Evolutionary conservation across 2,329 filamentous ascomycete species (phyloP), one percentile per base, ranked within the genome.

Genomic region (Phialophora macrospora): DNA sequence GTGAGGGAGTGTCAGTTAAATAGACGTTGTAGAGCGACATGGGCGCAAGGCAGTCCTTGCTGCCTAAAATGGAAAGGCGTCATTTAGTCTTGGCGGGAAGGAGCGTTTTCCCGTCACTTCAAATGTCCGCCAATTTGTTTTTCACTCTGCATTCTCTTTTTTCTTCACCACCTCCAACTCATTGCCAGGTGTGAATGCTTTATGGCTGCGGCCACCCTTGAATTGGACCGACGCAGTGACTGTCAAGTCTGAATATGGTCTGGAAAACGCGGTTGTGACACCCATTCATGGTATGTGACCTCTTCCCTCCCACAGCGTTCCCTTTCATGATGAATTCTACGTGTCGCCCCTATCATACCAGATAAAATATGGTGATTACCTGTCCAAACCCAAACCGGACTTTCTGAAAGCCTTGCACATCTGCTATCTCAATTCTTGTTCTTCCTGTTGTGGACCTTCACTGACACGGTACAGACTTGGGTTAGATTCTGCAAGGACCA

Each of bases 321-420:
- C 54, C 38, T 68, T 74, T 70, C 71, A 81, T 84, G 84, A 87
- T 86, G 84, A 86, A 82, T 79, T 71, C 79, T 77, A 51, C 78
- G 82, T 86, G 84, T 87, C 84, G 84, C 84, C 84, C 84, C 84
- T 86, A 86, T 86, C 84, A 80, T 79, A 86, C 83, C 76, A 11
- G 52, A 55, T 55, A 79, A 65, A 60, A 48, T 72, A 75, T 86
- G 84, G 83, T 85, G 84, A 86, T 81, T 82, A 84, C 83, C 82
- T 83, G 84, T 86, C 83, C 80, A 76, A 64, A 81, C 81, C 84
- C 86, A 67, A 64, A 54, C 51, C 82, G 82, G 83, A 86, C 83
- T 77, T 77, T 78, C 83, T 85, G 83, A 85, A 74, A 68, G 71
- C 24, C 46, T 48, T 24, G 38, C 38, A 44, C 38, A 44, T n/a